phyloP scores from a whole-genome alignment of 2,329 filamentous ascomycete species.

The Periconia sp. region DNA sequence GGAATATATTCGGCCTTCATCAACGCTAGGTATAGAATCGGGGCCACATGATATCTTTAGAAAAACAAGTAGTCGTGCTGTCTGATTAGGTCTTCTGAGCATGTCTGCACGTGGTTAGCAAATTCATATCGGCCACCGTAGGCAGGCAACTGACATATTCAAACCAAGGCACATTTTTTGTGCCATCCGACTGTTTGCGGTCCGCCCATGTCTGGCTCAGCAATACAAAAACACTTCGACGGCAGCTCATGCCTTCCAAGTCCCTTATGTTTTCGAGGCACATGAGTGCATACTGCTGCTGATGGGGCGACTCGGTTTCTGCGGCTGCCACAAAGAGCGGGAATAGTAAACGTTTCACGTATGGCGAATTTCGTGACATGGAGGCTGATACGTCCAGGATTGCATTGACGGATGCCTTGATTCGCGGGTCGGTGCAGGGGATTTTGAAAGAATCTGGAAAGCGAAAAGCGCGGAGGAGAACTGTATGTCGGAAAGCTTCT shows the following conservation, averaged over 20 bases:
- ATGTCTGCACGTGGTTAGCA: slow-evolving; percentile 8
- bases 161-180: slow-evolving; percentile 14
- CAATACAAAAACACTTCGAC: slow-evolving; percentile 7
- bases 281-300: slow-evolving; percentile 14
- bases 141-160: slow-evolving; percentile 7
- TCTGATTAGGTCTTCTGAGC: slow-evolving; percentile 9
- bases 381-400: slow-evolving; percentile 13
- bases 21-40: not conserved
- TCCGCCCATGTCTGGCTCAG: slow-evolving; percentile 14
- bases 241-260: slow-evolving; percentile 11
- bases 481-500: slow-evolving; percentile 12
- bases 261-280: slow-evolving; percentile 12
- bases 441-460: slow-evolving; percentile 11
- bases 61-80: slow-evolving; percentile 19
- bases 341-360: slow-evolving; percentile 15
- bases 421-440: slow-evolving; percentile 8
- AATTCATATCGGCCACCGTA: not conserved
- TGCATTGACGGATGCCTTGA: slow-evolving; percentile 7
- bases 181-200: slow-evolving; percentile 5
- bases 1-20: not conserved
- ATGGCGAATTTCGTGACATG: slow-evolving; percentile 8
- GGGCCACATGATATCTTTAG: not conserved
- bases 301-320: slow-evolving; percentile 15
- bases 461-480: slow-evolving; percentile 10
- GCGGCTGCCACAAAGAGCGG: slow-evolving; percentile 16